A percentile compares a stretch with the other conserved stretches of the same genome.
Conservation (phyloP, 2,329 filamentous ascomycete genomes). For the Zymoseptoria pseudotritici region DNA sequence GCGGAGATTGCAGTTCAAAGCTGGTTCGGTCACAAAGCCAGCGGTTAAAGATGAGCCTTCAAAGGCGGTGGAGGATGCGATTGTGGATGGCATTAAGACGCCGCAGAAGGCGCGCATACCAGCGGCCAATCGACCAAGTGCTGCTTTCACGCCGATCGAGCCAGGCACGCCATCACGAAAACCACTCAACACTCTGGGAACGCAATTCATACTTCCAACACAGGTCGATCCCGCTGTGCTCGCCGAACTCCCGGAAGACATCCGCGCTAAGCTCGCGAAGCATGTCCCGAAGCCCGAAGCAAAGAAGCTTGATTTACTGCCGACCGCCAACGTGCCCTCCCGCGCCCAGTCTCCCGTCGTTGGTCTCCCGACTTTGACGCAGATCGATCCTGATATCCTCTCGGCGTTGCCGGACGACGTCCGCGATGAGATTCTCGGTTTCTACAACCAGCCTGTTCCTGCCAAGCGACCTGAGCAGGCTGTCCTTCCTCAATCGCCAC, state of each 20-base stretch:
- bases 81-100: constrained; percentile 41
- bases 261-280: constrained; percentile 64
- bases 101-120: constrained; percentile 26
- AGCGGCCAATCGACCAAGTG: constrained; percentile 25
- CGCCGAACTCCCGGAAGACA: constrained; percentile 75
- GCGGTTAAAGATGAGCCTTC: constrained; percentile 1
- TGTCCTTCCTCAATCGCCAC: constrained; percentile 43
- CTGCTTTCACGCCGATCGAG: constrained; percentile 30
- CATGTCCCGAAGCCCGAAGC: constrained; percentile 33
- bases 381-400: constrained; percentile 79
- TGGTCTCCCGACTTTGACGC: constrained; percentile 55
- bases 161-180: constrained; percentile 48
- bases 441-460: constrained; percentile 47
- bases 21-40: constrained; percentile 37
- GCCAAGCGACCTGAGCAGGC: constrained; percentile 27
- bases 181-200: constrained; percentile 72
- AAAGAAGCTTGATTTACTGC: constrained; percentile 5
- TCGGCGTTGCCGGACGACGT: constrained; percentile 78
- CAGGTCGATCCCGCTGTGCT: constrained; percentile 77
- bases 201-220: constrained; percentile 83
- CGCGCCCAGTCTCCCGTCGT: constrained; percentile 24
- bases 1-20: constrained; percentile 65
- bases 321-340: constrained; percentile 16
- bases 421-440: constrained; percentile 70
- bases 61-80: constrained; percentile 32